Evolutionary conservation across 2,329 filamentous ascomycete species (phyloP).

Genomic region (Davidsoniella australis): DNA sequence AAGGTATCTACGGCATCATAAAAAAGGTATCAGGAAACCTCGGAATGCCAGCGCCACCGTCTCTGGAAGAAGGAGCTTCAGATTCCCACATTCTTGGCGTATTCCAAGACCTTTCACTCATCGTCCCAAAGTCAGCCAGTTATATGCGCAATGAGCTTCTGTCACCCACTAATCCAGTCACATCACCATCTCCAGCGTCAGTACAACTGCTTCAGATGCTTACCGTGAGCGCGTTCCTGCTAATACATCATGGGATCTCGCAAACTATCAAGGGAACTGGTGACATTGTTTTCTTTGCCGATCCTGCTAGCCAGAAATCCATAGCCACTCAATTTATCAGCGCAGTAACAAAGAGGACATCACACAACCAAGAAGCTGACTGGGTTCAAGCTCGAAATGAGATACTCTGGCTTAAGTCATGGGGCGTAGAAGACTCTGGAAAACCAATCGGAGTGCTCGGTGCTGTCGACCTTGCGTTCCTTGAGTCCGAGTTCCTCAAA

Average conservation of each 20-base stretch:
- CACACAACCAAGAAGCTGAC: slow-evolving; percentile 44
- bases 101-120: slow-evolving; percentile 15
- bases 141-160: slow-evolving; percentile 18
- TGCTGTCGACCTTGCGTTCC: slow-evolving; percentile 37
- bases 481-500: slow-evolving; percentile 58
- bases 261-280: slow-evolving; percentile 36
- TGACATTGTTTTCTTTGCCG: slow-evolving; percentile 47
- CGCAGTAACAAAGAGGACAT: slow-evolving; percentile 28
- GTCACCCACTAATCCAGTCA: slow-evolving; percentile 5
- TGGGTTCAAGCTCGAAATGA: slow-evolving; percentile 46
- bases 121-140: slow-evolving; percentile 17
- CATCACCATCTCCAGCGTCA: background rate
- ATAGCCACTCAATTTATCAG: slow-evolving; percentile 44
- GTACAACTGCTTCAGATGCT: slow-evolving; percentile 16
- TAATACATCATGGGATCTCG: slow-evolving; percentile 32
- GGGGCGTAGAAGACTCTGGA: slow-evolving; percentile 34
- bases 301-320: slow-evolving; percentile 45
- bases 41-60: slow-evolving; percentile 39
- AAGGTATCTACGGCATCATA: slow-evolving; percentile 10
- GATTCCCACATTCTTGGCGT: slow-evolving; percentile 4
- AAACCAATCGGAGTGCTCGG: slow-evolving; percentile 46
- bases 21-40: slow-evolving; percentile 25
- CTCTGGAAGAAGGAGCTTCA: slow-evolving; percentile 22
- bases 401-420: slow-evolving; percentile 56
- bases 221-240: slow-evolving; percentile 41